These are phyloP conservation scores for Claviceps fusiformis DNA, from an alignment of 2,329 filamentous ascomycete genomes.

Conservation along the genomic window DNA sequence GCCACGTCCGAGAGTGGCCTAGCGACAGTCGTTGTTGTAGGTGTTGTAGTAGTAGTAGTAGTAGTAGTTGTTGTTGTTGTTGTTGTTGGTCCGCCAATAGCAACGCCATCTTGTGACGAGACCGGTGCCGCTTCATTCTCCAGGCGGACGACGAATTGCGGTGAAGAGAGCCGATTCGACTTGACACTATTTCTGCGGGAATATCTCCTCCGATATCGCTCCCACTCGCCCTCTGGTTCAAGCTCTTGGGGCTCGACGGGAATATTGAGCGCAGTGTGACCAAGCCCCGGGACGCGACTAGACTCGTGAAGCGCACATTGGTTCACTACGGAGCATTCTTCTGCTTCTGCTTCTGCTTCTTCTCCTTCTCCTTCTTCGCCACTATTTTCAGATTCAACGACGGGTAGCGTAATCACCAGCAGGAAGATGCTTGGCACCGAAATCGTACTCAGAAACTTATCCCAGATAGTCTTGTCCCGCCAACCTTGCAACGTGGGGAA, in stretches of 20 bases:
- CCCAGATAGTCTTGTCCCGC: conserved; percentile 70
- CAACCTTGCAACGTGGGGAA: conserved; percentile 82
- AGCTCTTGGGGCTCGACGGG: conserved; percentile 21
- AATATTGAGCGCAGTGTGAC: conserved; percentile 20
- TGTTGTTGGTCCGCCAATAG: neutral
- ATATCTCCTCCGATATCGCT: conserved; percentile 40
- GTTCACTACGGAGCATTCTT: conserved; percentile 23
- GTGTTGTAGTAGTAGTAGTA: no score
- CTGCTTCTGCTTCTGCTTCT: conserved; percentile 10
- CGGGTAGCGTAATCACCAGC: conserved; percentile 78
- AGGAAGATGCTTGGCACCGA: conserved; percentile 86
- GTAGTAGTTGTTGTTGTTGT: no score
- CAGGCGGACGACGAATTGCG: conserved; percentile 3
- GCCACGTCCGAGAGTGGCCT: conserved; percentile 21
- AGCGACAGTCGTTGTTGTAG: conserved; percentile 2
- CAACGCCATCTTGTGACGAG: conserved; percentile 1
- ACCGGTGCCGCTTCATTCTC: conserved; percentile 12
- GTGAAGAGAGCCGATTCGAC: conserved; percentile 4
- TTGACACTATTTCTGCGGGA: conserved; percentile 20
- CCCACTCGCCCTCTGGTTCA: conserved; percentile 41
- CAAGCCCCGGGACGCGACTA: conserved; percentile 13
- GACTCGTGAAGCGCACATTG: conserved; percentile 16
- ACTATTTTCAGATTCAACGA: conserved; percentile 60
- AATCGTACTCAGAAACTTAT: conserved; percentile 65
- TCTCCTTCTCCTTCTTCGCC: conserved; percentile 22